Percentiles rank a stretch among this genome's conserved stretches.
These are phyloP conservation scores for Pseudopithomyces maydicus DNA, from an alignment of 2,329 filamentous ascomycete species.

Conservation along the genomic window DNA sequence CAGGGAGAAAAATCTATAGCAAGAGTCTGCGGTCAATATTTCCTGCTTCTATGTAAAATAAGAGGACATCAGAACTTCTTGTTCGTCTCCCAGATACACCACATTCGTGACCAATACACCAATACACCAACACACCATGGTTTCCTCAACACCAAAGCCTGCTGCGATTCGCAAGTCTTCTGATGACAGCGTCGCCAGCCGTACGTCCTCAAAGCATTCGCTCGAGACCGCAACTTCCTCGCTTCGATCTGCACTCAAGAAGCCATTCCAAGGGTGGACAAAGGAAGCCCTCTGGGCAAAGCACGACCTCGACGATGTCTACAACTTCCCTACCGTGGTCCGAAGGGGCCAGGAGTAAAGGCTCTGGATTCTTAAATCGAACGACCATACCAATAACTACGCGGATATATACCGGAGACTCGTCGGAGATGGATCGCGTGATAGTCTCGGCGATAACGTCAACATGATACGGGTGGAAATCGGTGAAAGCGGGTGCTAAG, in stretches of 20 bases:
- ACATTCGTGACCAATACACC: background rate
- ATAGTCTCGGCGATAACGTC: background rate
- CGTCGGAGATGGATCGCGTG: background rate
- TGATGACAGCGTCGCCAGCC: background rate
- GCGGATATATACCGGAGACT: background rate
- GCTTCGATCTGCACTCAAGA: constrained; percentile 32
- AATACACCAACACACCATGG: background rate
- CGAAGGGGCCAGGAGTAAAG: constrained; percentile 7
- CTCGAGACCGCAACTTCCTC: constrained; percentile 17
- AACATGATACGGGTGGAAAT: background rate
- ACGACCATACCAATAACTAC: no score
- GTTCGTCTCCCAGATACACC: background rate
- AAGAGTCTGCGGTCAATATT: background rate
- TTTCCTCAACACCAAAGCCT: background rate
- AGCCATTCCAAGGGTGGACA: constrained; percentile 43
- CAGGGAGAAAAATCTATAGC: background rate
- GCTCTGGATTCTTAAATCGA: no score
- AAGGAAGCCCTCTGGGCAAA: constrained; percentile 39
- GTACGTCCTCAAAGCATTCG: background rate
- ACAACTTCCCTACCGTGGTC: constrained; percentile 36
- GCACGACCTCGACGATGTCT: constrained; percentile 42
- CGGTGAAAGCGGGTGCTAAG: no score
- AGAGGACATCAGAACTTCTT: no score
- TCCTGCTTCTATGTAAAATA: no score
- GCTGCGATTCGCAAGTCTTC: background rate